Evolutionary conservation across 2,329 filamentous ascomycete genomes (phyloP).

Genomic region (Aspergillus aculeatus): DNA sequence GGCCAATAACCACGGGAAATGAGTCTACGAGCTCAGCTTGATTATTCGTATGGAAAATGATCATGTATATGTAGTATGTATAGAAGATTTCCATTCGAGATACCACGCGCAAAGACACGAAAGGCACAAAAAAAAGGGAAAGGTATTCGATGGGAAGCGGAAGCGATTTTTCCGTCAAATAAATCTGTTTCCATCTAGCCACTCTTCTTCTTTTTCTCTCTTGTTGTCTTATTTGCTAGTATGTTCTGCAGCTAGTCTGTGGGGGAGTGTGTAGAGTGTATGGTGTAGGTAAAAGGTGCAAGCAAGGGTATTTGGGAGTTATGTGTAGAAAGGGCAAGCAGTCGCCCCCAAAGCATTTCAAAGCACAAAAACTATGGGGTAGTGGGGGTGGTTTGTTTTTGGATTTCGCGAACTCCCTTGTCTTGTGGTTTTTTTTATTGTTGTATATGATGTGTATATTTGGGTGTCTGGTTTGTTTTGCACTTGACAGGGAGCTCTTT

Average conservation of each 20-base stretch:
- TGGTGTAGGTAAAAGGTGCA: neutral
- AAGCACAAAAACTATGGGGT: neutral
- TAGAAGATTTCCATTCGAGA: too few relatives aligned
- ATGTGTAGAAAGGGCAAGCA: too few relatives aligned
- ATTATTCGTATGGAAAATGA: too few relatives aligned
- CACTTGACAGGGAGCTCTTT: slow-evolving; percentile 11
- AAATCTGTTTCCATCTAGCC: neutral
- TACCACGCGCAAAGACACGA: too few relatives aligned
- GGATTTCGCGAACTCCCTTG: neutral
- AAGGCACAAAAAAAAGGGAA: too few relatives aligned
- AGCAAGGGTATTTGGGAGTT: neutral
- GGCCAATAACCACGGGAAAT: too few relatives aligned
- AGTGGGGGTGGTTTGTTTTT: neutral
- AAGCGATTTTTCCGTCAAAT: too few relatives aligned
- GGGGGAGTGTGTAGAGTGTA: neutral
- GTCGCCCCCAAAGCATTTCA: neutral
- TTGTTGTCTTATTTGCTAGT: neutral
- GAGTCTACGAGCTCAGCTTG: too few relatives aligned
- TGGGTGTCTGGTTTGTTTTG: slow-evolving; percentile 12
- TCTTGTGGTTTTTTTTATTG: neutral
- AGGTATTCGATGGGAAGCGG: too few relatives aligned
- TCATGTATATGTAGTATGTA: too few relatives aligned
- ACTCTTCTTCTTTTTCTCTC: neutral
- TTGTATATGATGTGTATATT: slow-evolving; percentile 8
- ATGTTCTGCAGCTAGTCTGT: neutral